Evolutionary conservation across 108 stramenopile species (phyloP).

Genomic region (Poteriospumella lacustris): DNA sequence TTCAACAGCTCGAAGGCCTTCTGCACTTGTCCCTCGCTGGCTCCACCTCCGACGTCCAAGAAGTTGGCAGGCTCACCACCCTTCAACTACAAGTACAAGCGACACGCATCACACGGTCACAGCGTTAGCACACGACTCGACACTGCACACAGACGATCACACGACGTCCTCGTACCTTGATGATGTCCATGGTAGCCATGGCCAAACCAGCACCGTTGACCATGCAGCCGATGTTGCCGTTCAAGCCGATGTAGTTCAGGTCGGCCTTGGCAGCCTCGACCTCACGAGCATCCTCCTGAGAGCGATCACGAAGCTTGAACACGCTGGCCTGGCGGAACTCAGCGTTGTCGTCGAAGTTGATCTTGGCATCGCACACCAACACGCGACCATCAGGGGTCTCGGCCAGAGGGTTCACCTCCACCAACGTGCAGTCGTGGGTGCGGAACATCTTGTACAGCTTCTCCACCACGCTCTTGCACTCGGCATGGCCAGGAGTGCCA

Average conservation of each 20-base stretch:
- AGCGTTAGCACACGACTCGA: too few relatives aligned
- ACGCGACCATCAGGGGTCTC: constrained; percentile 68
- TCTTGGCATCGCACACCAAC: constrained; percentile 76
- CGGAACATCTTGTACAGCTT: constrained; percentile 73
- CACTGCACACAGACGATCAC: too few relatives aligned
- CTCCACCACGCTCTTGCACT: constrained; percentile 61
- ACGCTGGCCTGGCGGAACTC: constrained; percentile 69
- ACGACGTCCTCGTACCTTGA: too few relatives aligned
- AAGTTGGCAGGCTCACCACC: constrained; percentile 91
- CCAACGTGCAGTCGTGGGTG: constrained; percentile 70
- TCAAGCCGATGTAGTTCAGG: constrained; percentile 90
- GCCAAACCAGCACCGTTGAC: constrained; percentile 93
- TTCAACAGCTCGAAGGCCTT: constrained; percentile 50
- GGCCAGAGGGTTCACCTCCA: constrained; percentile 87
- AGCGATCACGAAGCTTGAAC: constrained; percentile 63
- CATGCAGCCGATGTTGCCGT: constrained; percentile 92
- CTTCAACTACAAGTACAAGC: too few relatives aligned
- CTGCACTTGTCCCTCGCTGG: constrained; percentile 64
- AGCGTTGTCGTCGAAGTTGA: constrained; percentile 85
- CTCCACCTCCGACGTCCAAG: constrained; percentile 84
- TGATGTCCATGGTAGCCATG: constrained; percentile 93
- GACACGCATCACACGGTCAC: too few relatives aligned
- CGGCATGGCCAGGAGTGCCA: not conserved
- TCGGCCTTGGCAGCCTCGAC: constrained; percentile 69
- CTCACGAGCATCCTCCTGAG: constrained; percentile 80